Conservation (phyloP, 1,284 basidiomycete genomes). For the Trichosporon ovoides region DNA sequence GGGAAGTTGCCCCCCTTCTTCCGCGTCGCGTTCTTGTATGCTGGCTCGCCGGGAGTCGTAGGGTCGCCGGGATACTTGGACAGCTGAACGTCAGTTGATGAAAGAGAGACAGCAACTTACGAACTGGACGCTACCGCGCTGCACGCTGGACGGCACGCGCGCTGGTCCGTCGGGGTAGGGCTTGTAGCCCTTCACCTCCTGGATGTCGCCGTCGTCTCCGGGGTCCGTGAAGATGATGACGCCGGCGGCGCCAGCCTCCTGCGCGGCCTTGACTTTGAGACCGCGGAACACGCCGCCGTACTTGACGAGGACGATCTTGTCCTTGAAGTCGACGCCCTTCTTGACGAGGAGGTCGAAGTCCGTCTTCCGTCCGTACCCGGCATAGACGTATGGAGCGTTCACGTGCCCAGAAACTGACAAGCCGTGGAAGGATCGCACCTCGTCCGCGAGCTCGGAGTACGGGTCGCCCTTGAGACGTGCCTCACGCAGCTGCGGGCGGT, state of each 20-base stretch:
- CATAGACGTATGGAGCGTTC: constrained; percentile 70
- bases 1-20: constrained; percentile 66
- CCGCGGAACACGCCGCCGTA: constrained; percentile 81
- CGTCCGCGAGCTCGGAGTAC: constrained; percentile 46
- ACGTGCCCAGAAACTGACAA: constrained; percentile 45
- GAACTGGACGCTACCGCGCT: constrained; percentile 83
- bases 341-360: constrained; percentile 64
- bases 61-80: constrained; percentile 61
- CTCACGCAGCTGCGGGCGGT: constrained; percentile 52
- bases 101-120: constrained; percentile 27
- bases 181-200: constrained; percentile 67
- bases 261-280: constrained; percentile 59
- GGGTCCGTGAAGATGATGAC: constrained; percentile 78
- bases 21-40: constrained; percentile 76
- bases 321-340: constrained; percentile 65
- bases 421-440: constrained; percentile 49
- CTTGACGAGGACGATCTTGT: constrained; percentile 75
- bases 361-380: constrained; percentile 70
- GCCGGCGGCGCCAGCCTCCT: constrained; percentile 67
- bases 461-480: constrained; percentile 52
- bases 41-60: constrained; percentile 73
- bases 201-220: constrained; percentile 78
- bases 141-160: constrained; percentile 67
- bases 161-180: constrained; percentile 83
- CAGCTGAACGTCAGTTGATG: constrained; percentile 16